Evolutionary conservation across 1,284 basidiomycete genomes (phyloP), one percentile per base, ranked within the genome.

Genomic region (Sanghuangporus baumii): DNA sequence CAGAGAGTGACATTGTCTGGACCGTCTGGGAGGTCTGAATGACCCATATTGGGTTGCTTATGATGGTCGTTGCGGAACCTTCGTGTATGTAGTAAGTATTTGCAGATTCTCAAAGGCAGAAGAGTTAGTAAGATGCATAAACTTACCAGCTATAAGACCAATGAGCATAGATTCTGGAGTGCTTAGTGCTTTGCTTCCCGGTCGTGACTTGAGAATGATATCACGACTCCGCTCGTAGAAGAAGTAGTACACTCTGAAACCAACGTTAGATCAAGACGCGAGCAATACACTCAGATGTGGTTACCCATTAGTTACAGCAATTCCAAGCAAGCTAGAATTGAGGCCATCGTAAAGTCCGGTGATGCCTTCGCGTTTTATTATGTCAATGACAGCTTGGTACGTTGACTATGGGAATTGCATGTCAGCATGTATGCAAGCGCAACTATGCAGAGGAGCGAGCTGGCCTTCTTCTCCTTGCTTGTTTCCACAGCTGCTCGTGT

Each of bases 31-130:
- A 91, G 3, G 96, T 96, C 72, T 96, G 92, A n/a, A 95, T 79
- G 52, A 94, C 92, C 94, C 94, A 98, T 68, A 99, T 91, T 0
- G 96, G 96, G 75, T 98, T 99, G 74, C 89, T 93, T 65, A 94
- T 82, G 64, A 98, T 76, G 0, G 94, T 92, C 1, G 96, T 98
- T 5, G 92, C 91, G 20, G 92, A 92, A 47, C 96, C 95, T 90
- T 46, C 16, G 71, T 37, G 58, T 36, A 16, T 26, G 59, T 57
- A 41, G n/a, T 6, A 34, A 31, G 36, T 20, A 31, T 41, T 47
- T 16, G n/a, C 47, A 26, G 43, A 14, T 51, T 46, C 20, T 47
- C 20, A 58, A 23, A 41, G 16, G 34, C 7, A 38, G 6, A 9
- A 36, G 41, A 52, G 43, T 18, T 3, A 20, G 54, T 16, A n/a